These are phyloP conservation scores for Dendrothele bispora DNA, from an alignment of 768 basidiomycete genomes.

Conservation along the genomic window DNA sequence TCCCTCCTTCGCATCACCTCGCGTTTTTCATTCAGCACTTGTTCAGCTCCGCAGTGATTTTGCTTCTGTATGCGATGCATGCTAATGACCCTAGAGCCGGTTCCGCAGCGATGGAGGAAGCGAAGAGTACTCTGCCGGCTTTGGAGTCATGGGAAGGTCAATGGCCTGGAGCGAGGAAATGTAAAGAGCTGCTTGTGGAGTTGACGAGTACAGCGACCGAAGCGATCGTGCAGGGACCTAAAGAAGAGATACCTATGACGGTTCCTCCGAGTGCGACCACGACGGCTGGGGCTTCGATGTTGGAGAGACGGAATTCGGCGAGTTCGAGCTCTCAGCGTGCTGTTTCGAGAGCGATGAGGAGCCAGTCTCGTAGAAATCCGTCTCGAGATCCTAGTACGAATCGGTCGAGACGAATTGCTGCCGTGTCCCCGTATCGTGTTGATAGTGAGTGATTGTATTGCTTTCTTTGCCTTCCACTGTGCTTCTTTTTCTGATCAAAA, in stretches of 20 bases:
- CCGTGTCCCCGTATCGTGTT: constrained; percentile 64
- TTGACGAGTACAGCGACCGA: constrained; percentile 68
- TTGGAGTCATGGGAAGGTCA: constrained; percentile 81
- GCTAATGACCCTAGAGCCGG: constrained; percentile 63
- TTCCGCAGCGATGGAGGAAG: constrained; percentile 81
- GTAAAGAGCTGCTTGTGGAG: constrained; percentile 77
- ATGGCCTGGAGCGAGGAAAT: constrained; percentile 88
- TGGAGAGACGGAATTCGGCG: constrained; percentile 58
- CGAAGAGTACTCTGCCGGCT: constrained; percentile 65
- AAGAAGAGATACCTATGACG: constrained; percentile 22
- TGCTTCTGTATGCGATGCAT: constrained; percentile 86
- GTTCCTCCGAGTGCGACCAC: constrained; percentile 20
- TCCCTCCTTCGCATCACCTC: constrained; percentile 83
- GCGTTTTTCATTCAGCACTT: constrained; percentile 90
- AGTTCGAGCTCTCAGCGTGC: constrained; percentile 42
- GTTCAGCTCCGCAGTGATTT: constrained; percentile 86
- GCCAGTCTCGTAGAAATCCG: constrained; percentile 50
- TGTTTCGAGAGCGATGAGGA: constrained; percentile 46
- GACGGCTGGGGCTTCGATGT: constrained; percentile 31
- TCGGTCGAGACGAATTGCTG: constrained; percentile 53
- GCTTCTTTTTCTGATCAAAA: constrained; percentile 15
- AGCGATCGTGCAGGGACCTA: constrained; percentile 48
- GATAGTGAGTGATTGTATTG: constrained; percentile 64
- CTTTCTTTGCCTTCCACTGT: constrained; percentile 2
- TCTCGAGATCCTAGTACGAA: constrained; percentile 57